Base-by-base conservation (phyloP, 140 eudicot species). In the Anethum foeniculum region DNA sequence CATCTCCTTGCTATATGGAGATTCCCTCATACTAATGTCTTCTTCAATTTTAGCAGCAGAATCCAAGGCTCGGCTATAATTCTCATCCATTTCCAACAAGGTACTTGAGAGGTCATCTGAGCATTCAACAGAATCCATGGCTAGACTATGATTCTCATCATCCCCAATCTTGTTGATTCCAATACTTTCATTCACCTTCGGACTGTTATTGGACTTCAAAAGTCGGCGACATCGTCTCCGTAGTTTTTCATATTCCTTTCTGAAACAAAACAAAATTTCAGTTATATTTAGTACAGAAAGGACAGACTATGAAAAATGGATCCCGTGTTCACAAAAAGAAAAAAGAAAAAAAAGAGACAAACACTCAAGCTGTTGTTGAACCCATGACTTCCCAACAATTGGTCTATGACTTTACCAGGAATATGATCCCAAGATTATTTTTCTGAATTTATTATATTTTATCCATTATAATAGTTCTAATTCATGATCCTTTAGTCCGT, bases 241-340 rank as follows among this genome's bases (percentile, higher is more conserved):
- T 32, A 89, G 80, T 68, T 81, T 83, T 69, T 85, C 89, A 80
- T 89, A 89, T 81, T 87, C 93, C 84, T 87, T 85, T 78, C 93
- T 89, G 86, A 77, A 78, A 49, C 16, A 60, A 25, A 78, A 18
- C 1, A 6, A 28, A 30, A 56, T 32, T 18, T 58, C 36, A 38
- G 30, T 58, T 39, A 41, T 15, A 21, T 78, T 19, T 14, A 4
- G 38, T 34, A 34, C 43, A 7, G 5, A 64, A 60, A 64, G 60
- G 2, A 10, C 19, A 44, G 11, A 44, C 6, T 8, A 6, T 18
- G 28, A 74, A 47, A n/a, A 74, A 73, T 27, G 21, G 0, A 64
- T 64, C 36, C 38, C 5, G 13, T 62, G 34, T 4, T 62, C 13
- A 44, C 51, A 47, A 47, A 12, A 47, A 2, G 13, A 47, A 1